phyloP scores from a whole-genome alignment of 148 eudicot genomes.

The Pouteria glomerata region DNA sequence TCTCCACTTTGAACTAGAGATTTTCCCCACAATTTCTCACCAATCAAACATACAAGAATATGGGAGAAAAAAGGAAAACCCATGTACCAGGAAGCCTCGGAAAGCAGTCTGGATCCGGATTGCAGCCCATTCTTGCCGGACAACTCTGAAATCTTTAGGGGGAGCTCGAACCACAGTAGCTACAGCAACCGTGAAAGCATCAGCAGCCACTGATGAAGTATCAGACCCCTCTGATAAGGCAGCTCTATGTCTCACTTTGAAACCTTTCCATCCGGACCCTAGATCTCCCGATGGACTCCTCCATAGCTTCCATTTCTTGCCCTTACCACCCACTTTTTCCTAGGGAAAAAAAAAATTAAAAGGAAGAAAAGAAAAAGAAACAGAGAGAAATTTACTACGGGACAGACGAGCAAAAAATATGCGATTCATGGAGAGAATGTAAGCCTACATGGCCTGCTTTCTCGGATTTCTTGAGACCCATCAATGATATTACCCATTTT shows the following conservation, averaged over 20 bases:
- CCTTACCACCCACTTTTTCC: conserved; percentile 56
- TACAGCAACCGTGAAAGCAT: conserved; percentile 65
- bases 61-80: neutral
- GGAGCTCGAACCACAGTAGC: conserved; percentile 82
- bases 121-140: conserved; percentile 93
- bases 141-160: conserved; percentile 73
- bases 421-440: neutral
- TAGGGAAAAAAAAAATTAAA: conserved; percentile 5
- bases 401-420: neutral
- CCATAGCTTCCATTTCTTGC: conserved; percentile 91
- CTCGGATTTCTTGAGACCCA: conserved; percentile 44
- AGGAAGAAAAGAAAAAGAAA: neutral
- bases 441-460: conserved; percentile 34
- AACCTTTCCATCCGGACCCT: conserved; percentile 58
- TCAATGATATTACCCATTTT: conserved; percentile 54
- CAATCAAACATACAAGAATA: neutral
- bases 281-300: conserved; percentile 77
- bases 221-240: conserved; percentile 68
- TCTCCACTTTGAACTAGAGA: too few relatives aligned
- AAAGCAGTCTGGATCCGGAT: conserved; percentile 91
- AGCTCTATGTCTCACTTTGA: conserved; percentile 42
- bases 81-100: conserved; percentile 76
- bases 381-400: neutral
- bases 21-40: neutral
- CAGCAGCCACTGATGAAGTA: conserved; percentile 47